A percentile compares a stretch with the other conserved stretches of the same genome.
These are phyloP conservation scores for Cyberlindnera petersonii DNA, from an alignment of 805 yeast genomes.

Conservation along the genomic window DNA sequence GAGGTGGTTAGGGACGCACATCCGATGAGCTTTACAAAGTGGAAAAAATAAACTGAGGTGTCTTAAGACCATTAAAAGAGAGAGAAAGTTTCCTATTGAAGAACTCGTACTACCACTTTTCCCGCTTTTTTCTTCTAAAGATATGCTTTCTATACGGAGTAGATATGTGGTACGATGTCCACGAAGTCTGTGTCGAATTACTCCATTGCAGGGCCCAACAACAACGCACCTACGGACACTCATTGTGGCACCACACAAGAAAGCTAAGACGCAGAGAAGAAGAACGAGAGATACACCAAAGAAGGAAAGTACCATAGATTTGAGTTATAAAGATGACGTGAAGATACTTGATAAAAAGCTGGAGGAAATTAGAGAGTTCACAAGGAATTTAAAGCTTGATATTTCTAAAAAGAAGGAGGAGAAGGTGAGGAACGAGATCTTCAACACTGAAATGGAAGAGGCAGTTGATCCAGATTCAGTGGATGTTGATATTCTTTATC, in stretches of 20 bases:
- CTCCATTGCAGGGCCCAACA: neutral
- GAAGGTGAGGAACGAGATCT: conserved; percentile 15
- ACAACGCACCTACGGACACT: conserved; percentile 8
- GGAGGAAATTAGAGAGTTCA: conserved; percentile 18
- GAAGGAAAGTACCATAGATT: neutral
- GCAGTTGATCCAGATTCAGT: conserved; percentile 18
- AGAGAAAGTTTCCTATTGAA: neutral
- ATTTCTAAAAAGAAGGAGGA: conserved; percentile 16
- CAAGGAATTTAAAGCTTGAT: conserved; percentile 14
- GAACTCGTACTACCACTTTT: no score
- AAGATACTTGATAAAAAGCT: conserved; percentile 18
- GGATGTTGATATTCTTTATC: conserved; percentile 21
- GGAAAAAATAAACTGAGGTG: conserved; percentile 1
- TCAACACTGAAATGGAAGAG: conserved; percentile 11
- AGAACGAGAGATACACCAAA: neutral
- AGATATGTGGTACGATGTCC: neutral
- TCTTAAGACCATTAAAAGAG: neutral
- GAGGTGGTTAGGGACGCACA: no score
- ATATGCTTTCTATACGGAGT: neutral
- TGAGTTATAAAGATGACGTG: conserved; percentile 3
- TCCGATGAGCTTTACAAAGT: conserved; percentile 4
- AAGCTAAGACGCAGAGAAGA: neutral
- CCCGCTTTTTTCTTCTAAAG: no score
- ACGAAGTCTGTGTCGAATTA: neutral
- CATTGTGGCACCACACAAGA: conserved; percentile 11